A percentile compares a stretch with the other conserved stretches of the same genome.
These are phyloP conservation scores for Colletotrichum sp. DNA, from an alignment of 2,329 filamentous ascomycete genomes.

Conservation along the genomic window DNA sequence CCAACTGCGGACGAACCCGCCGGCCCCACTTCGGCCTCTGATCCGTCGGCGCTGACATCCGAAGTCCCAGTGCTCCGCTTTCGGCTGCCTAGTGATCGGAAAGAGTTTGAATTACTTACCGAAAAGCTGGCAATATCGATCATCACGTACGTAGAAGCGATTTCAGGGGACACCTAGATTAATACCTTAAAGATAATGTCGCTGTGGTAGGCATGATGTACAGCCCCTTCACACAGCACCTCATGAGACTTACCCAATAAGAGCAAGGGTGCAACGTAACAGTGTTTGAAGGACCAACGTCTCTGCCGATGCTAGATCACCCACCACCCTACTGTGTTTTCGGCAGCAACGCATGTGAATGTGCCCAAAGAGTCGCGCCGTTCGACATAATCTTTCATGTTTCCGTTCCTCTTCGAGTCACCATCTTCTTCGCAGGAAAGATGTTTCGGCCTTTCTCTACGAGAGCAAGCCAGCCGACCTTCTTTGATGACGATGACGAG, in stretches of 20 bases:
- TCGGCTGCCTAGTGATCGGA: not conserved
- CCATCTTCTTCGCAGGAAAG: not conserved
- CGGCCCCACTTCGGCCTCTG: not conserved
- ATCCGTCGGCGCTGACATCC: not conserved
- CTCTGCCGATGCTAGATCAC: no score
- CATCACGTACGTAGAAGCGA: not conserved
- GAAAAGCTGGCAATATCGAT: no score
- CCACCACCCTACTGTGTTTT: no score
- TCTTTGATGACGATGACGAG: not conserved
- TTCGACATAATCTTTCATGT: not conserved
- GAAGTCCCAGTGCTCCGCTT: not conserved
- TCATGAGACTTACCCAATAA: no score
- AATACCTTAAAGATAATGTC: not conserved
- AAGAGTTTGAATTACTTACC: not conserved
- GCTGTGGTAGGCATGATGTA: no score
- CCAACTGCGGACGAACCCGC: not conserved
- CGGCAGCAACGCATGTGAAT: no score
- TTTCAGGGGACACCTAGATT: not conserved
- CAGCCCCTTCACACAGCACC: no score
- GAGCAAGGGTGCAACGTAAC: no score
- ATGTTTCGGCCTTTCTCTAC: not conserved
- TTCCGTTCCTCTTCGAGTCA: not conserved
- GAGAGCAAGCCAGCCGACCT: not conserved
- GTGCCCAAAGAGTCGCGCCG: rapidly evolving
- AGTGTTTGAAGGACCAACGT: no score